Percentiles rank a stretch among this genome's conserved stretches.
Evolutionary conservation across 192 early-diverging fungal genomes (phyloP).

Genomic region (Gamsiella multidivaricata): DNA sequence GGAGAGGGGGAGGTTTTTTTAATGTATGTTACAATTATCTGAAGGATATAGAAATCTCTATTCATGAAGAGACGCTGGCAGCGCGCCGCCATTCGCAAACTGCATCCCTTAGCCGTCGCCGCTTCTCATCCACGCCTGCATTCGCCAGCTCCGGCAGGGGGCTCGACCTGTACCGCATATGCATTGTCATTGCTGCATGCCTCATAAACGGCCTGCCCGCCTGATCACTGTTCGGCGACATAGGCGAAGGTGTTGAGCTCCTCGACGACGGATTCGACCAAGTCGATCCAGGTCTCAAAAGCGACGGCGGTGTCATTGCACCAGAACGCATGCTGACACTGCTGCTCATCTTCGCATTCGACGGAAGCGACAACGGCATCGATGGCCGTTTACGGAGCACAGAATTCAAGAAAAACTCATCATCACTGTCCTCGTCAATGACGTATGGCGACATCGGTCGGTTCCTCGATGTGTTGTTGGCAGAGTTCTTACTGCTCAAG

Average conservation of each 20-base stretch:
- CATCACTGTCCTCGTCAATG: constrained; percentile 46
- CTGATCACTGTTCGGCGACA: constrained; percentile 26
- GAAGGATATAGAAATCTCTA: no score
- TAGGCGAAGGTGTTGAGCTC: constrained; percentile 37
- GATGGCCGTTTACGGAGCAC: constrained; percentile 29
- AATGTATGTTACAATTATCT: background rate
- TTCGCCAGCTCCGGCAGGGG: constrained; percentile 31
- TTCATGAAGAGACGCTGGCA: constrained; percentile 10
- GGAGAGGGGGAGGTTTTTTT: background rate
- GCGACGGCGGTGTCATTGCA: constrained; percentile 17
- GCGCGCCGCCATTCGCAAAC: constrained; percentile 48
- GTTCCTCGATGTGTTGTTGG: background rate
- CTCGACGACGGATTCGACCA: constrained; percentile 25
- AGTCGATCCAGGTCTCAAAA: no score
- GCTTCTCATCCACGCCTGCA: constrained; percentile 18
- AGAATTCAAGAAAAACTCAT: constrained; percentile 48
- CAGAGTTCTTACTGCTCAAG: no score
- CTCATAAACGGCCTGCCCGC: background rate
- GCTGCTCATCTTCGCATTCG: constrained; percentile 16
- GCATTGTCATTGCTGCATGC: background rate
- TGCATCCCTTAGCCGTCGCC: constrained; percentile 29
- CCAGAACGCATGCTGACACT: constrained; percentile 6
- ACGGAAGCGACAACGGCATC: constrained; percentile 25
- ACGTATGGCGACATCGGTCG: constrained; percentile 33
- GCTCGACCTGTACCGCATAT: constrained; percentile 24